Evolutionary conservation across 108 stramenopile species (phyloP).

Genomic region (Pseudonitzschia multiseries): DNA sequence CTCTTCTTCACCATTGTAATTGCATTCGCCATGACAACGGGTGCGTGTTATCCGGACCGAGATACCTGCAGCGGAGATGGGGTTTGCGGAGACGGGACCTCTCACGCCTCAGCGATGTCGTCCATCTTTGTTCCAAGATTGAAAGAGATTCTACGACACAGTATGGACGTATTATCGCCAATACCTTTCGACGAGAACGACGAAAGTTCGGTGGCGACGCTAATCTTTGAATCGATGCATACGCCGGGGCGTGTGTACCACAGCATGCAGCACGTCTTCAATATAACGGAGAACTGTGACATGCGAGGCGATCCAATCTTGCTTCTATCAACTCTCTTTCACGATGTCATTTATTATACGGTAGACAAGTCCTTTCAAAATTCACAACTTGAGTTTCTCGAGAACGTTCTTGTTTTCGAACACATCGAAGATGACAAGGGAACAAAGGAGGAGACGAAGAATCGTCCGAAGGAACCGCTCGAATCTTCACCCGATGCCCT

Average conservation of each 20-base stretch:
- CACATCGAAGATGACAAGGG: not conserved
- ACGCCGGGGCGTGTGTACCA: constrained; percentile 50
- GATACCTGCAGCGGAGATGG: not conserved
- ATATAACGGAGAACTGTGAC: constrained; percentile 34
- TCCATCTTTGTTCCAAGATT: constrained; percentile 9
- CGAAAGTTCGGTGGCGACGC: constrained; percentile 15
- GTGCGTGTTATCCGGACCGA: not conserved
- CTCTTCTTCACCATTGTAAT: constrained; percentile 3
- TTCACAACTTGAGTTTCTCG: constrained; percentile 38
- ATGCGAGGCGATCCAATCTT: constrained; percentile 41
- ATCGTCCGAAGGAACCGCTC: not conserved
- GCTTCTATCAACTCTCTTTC: constrained; percentile 55
- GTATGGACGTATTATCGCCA: constrained; percentile 10
- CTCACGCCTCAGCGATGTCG: not conserved
- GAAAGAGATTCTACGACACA: constrained; percentile 6
- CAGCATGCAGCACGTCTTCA: constrained; percentile 59
- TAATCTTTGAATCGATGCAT: constrained; percentile 61
- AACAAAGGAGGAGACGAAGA: not conserved
- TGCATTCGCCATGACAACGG: not conserved
- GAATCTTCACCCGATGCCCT: constrained; percentile 13
- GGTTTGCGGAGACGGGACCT: not conserved
- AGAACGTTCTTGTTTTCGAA: constrained; percentile 27
- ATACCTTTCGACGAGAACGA: constrained; percentile 22
- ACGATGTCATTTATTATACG: constrained; percentile 60
- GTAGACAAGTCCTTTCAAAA: constrained; percentile 48